Conservation (phyloP, 495 filamentous ascomycete species). For the Delitschia confertaspora region DNA sequence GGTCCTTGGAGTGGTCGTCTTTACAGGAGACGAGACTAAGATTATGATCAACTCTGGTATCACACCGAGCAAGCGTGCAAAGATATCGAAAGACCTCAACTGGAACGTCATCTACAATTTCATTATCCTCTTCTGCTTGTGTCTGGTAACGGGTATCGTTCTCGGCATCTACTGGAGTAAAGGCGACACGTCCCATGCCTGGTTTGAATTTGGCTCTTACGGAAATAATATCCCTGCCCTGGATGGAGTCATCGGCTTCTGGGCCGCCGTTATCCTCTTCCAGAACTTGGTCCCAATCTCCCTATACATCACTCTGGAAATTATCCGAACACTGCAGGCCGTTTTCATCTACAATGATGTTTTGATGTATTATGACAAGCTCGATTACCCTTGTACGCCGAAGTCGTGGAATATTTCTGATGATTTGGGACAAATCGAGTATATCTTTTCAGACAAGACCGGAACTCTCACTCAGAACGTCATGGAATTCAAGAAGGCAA, state of each 20-base stretch:
- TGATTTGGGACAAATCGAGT: slow-evolving; percentile 97
- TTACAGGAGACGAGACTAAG: slow-evolving; percentile 95
- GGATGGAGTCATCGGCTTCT: slow-evolving; percentile 92
- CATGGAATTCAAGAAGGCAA: slow-evolving; percentile 99
- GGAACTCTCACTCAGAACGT: slow-evolving; percentile 98
- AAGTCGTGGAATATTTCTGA: slow-evolving; percentile 99
- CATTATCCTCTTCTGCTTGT: slow-evolving; percentile 80
- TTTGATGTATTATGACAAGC: slow-evolving; percentile 89
- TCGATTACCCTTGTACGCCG: slow-evolving; percentile 90
- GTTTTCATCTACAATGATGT: slow-evolving; percentile 96
- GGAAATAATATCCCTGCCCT: slow-evolving; percentile 60
- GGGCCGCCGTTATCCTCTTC: slow-evolving; percentile 86
- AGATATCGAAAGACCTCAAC: slow-evolving; percentile 86
- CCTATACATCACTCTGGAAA: slow-evolving; percentile 94
- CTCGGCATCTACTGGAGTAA: slow-evolving; percentile 77
- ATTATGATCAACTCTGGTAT: slow-evolving; percentile 99
- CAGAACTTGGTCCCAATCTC: slow-evolving; percentile 99
- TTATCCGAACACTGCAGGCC: slow-evolving; percentile 84
- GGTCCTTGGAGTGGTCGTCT: slow-evolving; percentile 90
- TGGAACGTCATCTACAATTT: slow-evolving; percentile 99
- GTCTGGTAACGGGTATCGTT: slow-evolving; percentile 72
- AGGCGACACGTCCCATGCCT: slow-evolving; percentile 61
- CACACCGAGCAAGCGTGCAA: slow-evolving; percentile 89
- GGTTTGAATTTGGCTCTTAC: slow-evolving; percentile 81
- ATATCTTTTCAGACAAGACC: slow-evolving; percentile 99